These are phyloP conservation scores for Penicillium sp. DNA, from an alignment of 2,329 filamentous ascomycete genomes.

Conservation along the genomic window DNA sequence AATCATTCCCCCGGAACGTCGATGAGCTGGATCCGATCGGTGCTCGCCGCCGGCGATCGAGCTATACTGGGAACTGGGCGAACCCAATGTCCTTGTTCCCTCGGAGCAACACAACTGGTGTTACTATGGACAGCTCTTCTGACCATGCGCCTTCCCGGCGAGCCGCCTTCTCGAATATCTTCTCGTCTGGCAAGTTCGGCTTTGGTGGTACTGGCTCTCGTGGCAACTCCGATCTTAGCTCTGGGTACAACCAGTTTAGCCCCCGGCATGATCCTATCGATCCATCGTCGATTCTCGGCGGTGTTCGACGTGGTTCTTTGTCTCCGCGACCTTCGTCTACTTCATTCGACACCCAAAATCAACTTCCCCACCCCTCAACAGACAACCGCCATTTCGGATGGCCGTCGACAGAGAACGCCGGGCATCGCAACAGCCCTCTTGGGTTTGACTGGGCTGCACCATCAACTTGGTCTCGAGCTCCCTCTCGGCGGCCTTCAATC, in stretches of 20 bases:
- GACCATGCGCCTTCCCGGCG: constrained; percentile 42
- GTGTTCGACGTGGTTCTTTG: constrained; percentile 45
- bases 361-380: constrained; percentile 72
- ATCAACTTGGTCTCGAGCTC: constrained; percentile 70
- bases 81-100: constrained; percentile 52
- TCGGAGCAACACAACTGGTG: constrained; percentile 46
- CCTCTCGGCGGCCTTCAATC: constrained; percentile 78
- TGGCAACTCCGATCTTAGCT: constrained; percentile 37
- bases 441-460: constrained; percentile 56
- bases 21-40: constrained; percentile 55
- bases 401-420: constrained; percentile 55
- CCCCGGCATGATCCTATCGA: constrained; percentile 50
- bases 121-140: constrained; percentile 45
- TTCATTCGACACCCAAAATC: constrained; percentile 56
- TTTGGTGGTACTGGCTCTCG: constrained; percentile 34
- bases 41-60: constrained; percentile 55
- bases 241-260: constrained; percentile 51
- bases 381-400: constrained; percentile 78
- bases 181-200: constrained; percentile 43
- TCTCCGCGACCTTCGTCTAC: constrained; percentile 55
- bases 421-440: constrained; percentile 54
- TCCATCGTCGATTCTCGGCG: constrained; percentile 46
- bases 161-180: constrained; percentile 46
- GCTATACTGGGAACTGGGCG: constrained; percentile 59
- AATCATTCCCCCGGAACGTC: constrained; percentile 62